phyloP scores from a whole-genome alignment of 2,329 filamentous ascomycete genomes.

The Cercospora nicotianae region DNA sequence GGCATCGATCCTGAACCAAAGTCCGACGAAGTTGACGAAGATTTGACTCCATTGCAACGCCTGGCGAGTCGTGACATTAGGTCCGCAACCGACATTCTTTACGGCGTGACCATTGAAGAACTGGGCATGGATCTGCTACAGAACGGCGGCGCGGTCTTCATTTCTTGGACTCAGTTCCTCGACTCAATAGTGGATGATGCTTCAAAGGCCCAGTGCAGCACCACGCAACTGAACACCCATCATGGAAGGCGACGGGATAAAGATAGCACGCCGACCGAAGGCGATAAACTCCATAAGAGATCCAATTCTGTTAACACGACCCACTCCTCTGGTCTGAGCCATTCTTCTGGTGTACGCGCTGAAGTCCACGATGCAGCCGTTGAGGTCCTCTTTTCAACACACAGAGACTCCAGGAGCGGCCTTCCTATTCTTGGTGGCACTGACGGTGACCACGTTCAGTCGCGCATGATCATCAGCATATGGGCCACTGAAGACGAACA shows the following conservation, averaged over 20 bases:
- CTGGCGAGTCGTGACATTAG: constrained; percentile 32
- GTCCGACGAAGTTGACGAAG: constrained; percentile 19
- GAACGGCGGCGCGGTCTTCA: constrained; percentile 57
- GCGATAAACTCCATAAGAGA: constrained; percentile 20
- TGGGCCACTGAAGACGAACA: constrained; percentile 68
- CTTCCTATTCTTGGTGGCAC: constrained; percentile 40
- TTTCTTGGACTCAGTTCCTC: constrained; percentile 54
- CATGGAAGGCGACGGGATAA: constrained; percentile 24
- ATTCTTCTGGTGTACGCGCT: constrained; percentile 36
- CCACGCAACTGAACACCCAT: constrained; percentile 33
- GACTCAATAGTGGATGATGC: constrained; percentile 47
- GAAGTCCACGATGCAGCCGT: constrained; percentile 62
- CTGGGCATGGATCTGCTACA: constrained; percentile 73
- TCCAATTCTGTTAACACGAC: constrained; percentile 25
- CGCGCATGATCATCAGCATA: constrained; percentile 74
- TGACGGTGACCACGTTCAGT: constrained; percentile 49
- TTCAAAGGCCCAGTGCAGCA: constrained; percentile 31
- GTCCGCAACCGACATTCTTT: constrained; percentile 59
- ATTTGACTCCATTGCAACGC: constrained; percentile 23
- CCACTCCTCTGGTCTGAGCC: constrained; percentile 14
- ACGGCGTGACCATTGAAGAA: constrained; percentile 66
- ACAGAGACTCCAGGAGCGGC: constrained; percentile 42
- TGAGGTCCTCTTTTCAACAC: constrained; percentile 65
- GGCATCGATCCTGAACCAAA: constrained; percentile 52
- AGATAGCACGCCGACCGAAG: constrained; percentile 27